Conservation (phyloP, 2,329 filamentous ascomycete species). For the Huntiella abstrusa region DNA sequence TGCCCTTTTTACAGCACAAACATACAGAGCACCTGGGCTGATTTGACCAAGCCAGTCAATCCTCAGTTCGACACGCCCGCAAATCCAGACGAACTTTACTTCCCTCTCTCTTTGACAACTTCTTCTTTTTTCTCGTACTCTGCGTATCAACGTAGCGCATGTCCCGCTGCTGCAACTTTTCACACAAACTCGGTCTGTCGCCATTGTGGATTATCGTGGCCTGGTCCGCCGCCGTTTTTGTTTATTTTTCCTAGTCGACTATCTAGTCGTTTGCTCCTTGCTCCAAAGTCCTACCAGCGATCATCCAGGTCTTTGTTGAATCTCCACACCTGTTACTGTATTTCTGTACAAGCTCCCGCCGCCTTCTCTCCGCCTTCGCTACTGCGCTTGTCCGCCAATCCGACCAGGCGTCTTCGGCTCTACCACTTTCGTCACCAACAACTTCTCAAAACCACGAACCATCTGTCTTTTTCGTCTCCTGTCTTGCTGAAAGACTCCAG, state of each 20-base stretch:
- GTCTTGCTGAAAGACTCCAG: not conserved
- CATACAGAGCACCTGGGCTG: constrained; percentile 1
- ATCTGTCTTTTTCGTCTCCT: not conserved
- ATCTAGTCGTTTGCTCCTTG: too few species aligned
- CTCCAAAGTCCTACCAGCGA: too few species aligned
- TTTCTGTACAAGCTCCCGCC: not conserved
- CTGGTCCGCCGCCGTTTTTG: too few species aligned
- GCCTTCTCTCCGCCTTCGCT: constrained; percentile 1
- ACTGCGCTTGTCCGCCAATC: not conserved
- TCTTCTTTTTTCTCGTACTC: not conserved
- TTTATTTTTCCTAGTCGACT: too few species aligned
- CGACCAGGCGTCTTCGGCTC: not conserved
- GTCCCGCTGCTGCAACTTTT: too few species aligned
- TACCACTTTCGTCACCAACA: not conserved
- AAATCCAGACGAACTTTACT: constrained; percentile 1
- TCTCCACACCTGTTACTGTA: not conserved
- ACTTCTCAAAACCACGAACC: not conserved
- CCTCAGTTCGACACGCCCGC: constrained; percentile 1
- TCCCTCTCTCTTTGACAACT: constrained; percentile 1
- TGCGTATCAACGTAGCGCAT: not conserved
- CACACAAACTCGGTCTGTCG: too few species aligned
- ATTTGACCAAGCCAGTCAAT: constrained; percentile 2
- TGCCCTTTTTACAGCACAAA: constrained; percentile 1
- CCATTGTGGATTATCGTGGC: too few species aligned
- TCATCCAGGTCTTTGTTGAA: not conserved